Percentiles rank a stretch among this genome's conserved stretches.
Conservation (phyloP, 2,329 filamentous ascomycete species). For the Grosmannia clavigera region DNA sequence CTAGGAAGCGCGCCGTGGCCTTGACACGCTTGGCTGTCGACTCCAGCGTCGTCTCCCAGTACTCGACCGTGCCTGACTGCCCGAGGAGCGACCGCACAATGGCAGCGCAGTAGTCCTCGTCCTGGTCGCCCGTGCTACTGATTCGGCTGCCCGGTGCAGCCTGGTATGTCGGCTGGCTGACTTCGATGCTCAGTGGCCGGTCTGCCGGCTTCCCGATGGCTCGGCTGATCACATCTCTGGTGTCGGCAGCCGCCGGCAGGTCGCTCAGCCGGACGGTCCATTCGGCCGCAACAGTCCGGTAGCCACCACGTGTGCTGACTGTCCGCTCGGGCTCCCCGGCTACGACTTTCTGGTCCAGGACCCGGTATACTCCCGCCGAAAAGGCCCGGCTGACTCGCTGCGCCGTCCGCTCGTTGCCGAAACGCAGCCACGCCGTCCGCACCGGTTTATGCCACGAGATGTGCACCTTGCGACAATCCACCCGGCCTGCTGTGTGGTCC, state of each 20-base stretch:
- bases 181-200: background rate
- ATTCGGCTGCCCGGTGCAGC: background rate
- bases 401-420: conserved; percentile 13
- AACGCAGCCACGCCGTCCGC: conserved; percentile 19
- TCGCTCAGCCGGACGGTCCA: background rate
- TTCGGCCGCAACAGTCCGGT: background rate
- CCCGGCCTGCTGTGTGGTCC: conserved; percentile 12
- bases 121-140: too few species aligned
- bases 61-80: background rate
- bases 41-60: background rate
- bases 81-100: background rate
- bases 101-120: background rate
- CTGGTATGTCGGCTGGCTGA: background rate
- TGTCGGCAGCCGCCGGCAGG: background rate
- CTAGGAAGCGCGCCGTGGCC: conserved; percentile 17
- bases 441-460: conserved; percentile 24
- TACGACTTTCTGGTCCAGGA: conserved; percentile 13
- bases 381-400: conserved; percentile 13
- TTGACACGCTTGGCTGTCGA: conserved; percentile 23
- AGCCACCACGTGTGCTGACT: background rate
- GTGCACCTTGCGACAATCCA: conserved; percentile 23
- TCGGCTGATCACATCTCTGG: background rate
- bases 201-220: background rate
- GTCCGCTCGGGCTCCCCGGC: background rate
- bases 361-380: conserved; percentile 12